Base-by-base conservation (phyloP, 371 early-diverging fungal species). In the Rhizopus stolonifer region DNA sequence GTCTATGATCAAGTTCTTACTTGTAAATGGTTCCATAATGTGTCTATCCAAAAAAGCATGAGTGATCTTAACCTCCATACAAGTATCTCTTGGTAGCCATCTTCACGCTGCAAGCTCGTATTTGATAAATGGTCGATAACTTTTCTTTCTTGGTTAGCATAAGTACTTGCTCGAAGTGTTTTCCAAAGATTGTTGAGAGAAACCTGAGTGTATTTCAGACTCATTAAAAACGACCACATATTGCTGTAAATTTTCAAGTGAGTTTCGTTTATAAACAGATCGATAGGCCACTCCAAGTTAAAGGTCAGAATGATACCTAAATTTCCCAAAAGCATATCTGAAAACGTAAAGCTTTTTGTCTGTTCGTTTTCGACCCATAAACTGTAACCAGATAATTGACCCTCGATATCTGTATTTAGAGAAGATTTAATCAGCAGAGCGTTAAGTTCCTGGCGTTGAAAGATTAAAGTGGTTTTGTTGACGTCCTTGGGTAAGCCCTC, bases 21-120 rank as follows among this genome's bases (percentile, higher is more conserved):
- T 82, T 91, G 91, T 7, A 89, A 64, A 70, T 91, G 88, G 13
- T 72, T 71, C 91, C 91, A 91, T 22, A 89, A 54, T 18, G 81
- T 72, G 60, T 89, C 86, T 2, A 89, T 72, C 72, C 90, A 87
- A 66, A 82, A 88, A 15, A 83, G 57, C 90, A 91, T 91, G 4
- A 66, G 58, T 0, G 77, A 63, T 17, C 89, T 69, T 34, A 85
- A 47, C 4, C 56, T 60, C 84, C 79, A 89, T 3, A 74, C 71
- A n/a, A 56, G 33, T 49, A 60, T 61, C 46, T 63, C 74, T 33
- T 62, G 63, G 50, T 50, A 58, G 9, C 46, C 71, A 59, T 60
- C 62, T 18, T 15, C 10, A 21, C 13, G 8, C 7, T 42, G 22
- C 8, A 42, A 21, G 13, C 15, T 42, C 8, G 33, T 33, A 24